Percentiles rank a stretch among this genome's conserved stretches.
phyloP scores from a whole-genome alignment of 352 stramenopile species.

The Pythium myriotylum region DNA sequence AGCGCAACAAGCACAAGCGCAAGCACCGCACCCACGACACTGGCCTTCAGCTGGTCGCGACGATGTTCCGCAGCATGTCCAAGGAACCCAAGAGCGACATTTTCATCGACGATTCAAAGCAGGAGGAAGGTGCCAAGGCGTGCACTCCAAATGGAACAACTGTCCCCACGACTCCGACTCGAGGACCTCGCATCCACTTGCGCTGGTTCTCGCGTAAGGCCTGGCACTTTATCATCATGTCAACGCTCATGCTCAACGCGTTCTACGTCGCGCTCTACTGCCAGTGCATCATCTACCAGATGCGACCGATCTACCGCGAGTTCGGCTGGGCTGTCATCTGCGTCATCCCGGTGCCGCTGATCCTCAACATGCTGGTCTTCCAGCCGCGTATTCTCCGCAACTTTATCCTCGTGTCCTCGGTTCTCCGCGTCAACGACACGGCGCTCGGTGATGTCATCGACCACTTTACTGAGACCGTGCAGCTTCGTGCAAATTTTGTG shows the following conservation, averaged over 20 bases:
- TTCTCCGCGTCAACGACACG: constrained; percentile 27
- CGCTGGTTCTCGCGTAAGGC: constrained; percentile 26
- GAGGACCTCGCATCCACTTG: constrained; percentile 8
- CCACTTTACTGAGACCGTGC: constrained; percentile 30
- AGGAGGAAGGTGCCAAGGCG: neutral
- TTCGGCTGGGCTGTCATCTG: neutral
- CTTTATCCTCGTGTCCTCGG: constrained; percentile 28
- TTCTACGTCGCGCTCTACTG: constrained; percentile 34
- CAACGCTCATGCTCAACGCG: constrained; percentile 30
- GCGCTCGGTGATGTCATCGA: constrained; percentile 32
- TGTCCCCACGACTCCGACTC: neutral
- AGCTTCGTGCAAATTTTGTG: constrained; percentile 27
- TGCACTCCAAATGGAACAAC: neutral
- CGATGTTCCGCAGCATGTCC: constrained; percentile 15
- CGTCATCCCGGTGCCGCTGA: constrained; percentile 18
- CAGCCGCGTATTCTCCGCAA: constrained; percentile 33
- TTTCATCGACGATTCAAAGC: neutral
- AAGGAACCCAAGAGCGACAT: neutral
- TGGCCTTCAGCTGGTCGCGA: constrained; percentile 26
- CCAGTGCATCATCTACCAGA: constrained; percentile 30
- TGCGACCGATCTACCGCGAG: constrained; percentile 15
- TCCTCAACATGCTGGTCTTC: constrained; percentile 30
- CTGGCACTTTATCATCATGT: constrained; percentile 31
- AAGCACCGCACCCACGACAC: constrained; percentile 23
- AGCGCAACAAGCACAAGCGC: constrained; percentile 13